Evolutionary conservation across 352 stramenopile genomes (phyloP), one percentile per base, ranked within the genome.

Genomic region (Stephanocyclus meneghinianus): DNA sequence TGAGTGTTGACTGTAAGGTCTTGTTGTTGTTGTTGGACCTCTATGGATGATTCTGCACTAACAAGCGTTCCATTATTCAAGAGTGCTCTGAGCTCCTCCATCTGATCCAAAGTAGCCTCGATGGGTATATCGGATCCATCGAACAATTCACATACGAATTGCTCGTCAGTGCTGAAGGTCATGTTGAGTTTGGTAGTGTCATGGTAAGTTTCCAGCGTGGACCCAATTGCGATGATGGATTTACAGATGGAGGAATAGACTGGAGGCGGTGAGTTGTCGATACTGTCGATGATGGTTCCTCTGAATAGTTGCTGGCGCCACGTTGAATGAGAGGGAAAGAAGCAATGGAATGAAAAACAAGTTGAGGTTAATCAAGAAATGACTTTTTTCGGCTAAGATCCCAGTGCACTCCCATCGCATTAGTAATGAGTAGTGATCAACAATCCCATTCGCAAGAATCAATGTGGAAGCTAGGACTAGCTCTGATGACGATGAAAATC

Each of bases 61-160:
- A 86, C 51, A 8, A 86, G 47, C 2, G 40, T 40, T 2, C 80
- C 80, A 21, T 71, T 67, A 18, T 81, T 72, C 26, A 86, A 47
- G 42, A 86, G 13, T 6, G 11, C 26, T 30, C 74, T 15, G 42
- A 86, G 30, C 18, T 86, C 48, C 1, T 13, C 15, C 0, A 81
- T 59, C 30, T 86, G 80, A 16, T 75, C 65, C 3, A 65, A 1
- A 11, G 69, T 83, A 11, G 70, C 71, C 15, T 42, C 7, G 21
- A 86, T 60, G 2, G 80, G 64, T 2, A 78, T 7, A 21, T 64
- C 71, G 10, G 40, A 44, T 42, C 80, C 80, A 70, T 72, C 55
- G 0, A 56, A 16, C 5, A 86, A 48, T 48, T 80, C 64, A 51
- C 80, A 86, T 6, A 83, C 18, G 51, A 86, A 83, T 53, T 77